A percentile compares a stretch with the other conserved stretches of the same genome.
These are phyloP conservation scores for Sarocladium strictum DNA, from an alignment of 2,329 filamentous ascomycete genomes.

Conservation along the genomic window DNA sequence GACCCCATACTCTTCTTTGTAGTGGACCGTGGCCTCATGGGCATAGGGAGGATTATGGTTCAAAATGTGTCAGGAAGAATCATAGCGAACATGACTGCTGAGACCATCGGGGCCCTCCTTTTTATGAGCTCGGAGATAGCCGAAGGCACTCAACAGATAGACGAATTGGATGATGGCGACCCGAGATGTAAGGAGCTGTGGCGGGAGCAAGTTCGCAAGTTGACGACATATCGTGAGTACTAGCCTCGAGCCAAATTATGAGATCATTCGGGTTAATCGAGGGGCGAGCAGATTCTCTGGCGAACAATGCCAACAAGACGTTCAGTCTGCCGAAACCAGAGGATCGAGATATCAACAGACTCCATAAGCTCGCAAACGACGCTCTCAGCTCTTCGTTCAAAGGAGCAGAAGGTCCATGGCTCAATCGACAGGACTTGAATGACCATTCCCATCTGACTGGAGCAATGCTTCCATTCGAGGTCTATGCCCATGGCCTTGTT, in stretches of 20 bases:
- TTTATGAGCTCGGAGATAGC: neutral
- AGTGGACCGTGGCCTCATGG: neutral
- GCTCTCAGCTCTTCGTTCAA: neutral
- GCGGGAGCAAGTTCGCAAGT: neutral
- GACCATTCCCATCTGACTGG: neutral
- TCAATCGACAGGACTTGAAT: neutral
- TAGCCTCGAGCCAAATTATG: neutral
- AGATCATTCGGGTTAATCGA: neutral
- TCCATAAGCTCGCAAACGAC: neutral
- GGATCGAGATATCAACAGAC: neutral
- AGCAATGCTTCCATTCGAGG: neutral
- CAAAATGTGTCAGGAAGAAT: neutral
- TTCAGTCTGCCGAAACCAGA: neutral
- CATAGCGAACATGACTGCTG: neutral
- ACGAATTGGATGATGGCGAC: neutral
- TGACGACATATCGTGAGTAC: neutral
- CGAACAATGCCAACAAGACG: neutral
- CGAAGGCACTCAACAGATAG: neutral
- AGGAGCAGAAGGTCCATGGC: neutral
- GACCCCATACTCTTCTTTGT: neutral
- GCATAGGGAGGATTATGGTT: neutral
- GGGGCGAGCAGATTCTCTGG: neutral
- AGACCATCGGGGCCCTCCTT: no score
- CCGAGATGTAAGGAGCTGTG: neutral
- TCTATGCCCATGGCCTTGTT: neutral